Evolutionary conservation across 495 filamentous ascomycete genomes (phyloP).

Genomic region (Xylaria sp.): DNA sequence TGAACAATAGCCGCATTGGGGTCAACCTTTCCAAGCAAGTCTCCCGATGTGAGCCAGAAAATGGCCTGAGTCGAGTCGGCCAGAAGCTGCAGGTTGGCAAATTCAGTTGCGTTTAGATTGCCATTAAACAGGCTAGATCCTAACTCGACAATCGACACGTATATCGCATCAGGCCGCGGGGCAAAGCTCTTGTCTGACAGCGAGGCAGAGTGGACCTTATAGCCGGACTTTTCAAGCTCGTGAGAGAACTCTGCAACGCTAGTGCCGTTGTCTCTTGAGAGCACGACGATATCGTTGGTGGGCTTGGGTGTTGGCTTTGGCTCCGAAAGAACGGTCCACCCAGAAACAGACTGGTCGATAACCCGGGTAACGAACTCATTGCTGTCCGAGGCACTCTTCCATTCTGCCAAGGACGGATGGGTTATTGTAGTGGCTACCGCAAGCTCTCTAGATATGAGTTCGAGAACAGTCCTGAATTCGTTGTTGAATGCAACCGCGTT

Average conservation of each 20-base stretch:
- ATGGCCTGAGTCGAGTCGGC: slow-evolving; percentile 7
- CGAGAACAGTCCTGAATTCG: not conserved
- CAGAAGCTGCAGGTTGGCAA: slow-evolving; percentile 8
- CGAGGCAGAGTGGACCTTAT: not conserved
- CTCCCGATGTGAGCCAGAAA: slow-evolving; percentile 11
- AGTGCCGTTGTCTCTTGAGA: not conserved
- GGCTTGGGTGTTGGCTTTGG: not conserved
- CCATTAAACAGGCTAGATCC: slow-evolving; percentile 12
- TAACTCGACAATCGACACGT: slow-evolving; percentile 9
- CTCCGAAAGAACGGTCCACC: slow-evolving; percentile 6
- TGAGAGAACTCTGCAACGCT: not conserved
- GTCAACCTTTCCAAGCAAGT: slow-evolving; percentile 6
- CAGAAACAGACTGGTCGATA: not conserved
- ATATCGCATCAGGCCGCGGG: not conserved
- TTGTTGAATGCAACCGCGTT: not conserved
- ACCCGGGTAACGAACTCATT: not conserved
- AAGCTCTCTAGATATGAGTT: not conserved
- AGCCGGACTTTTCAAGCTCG: not conserved
- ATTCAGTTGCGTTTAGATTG: slow-evolving; percentile 5
- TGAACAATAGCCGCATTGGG: slow-evolving; percentile 3
- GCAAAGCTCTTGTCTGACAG: not conserved
- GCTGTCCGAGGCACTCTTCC: not conserved
- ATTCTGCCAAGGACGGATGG: not conserved
- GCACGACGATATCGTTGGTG: slow-evolving; percentile 6
- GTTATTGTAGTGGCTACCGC: not conserved